Base-by-base conservation (phyloP, 768 basidiomycete species). In the Lactarius sanguifluus region DNA sequence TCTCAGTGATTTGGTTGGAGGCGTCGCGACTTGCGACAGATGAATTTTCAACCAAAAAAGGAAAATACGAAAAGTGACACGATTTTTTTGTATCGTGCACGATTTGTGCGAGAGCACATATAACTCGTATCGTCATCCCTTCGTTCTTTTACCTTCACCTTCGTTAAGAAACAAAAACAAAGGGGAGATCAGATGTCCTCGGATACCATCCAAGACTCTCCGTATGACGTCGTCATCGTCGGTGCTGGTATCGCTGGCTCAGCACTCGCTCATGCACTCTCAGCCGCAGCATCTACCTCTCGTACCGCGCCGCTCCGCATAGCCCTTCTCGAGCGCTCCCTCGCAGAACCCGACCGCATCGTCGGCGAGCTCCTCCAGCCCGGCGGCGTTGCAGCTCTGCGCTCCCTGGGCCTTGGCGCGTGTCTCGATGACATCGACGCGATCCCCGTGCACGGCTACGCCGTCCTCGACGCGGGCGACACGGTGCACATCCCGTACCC, bases 341-440 rank as follows among this genome's bases (percentile, higher is more conserved):
- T 98, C 4, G 83, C 89, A 0, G 91, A 94, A 75, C 97, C 97
- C 0, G 94, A 98, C 81, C 85, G 97, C 20, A 98, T 99, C 70
- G 97, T 98, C 40, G 97, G 97, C 30, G 97, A 99, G 76, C 86
- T 98, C 1, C 80, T 99, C 28, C 97, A 99, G 73, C 97, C 97
- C 2, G 95, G 90, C 1, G 97, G 97, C 1, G 87, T 94, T 28
- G 79, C 81, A 15, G 87, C 94, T 1, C 79, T 99, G 55, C 78
- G 84, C 64, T 77, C 83, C 43, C 85, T 99, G n/a, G 96, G 94
- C 0, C 75, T 99, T 70, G 85, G 85, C 57, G 78, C 78, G 8
- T 88, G 87, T 62, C 76, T 97, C 55, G 91, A 98, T 30, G 88
- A 84, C n/a, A 96, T 98, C 64, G 96, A 93, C 75, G 88, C 95